Percentiles rank a stretch among this genome's conserved stretches.
Evolutionary conservation across 257 asterid species (phyloP).

Genomic region (Fraxinus pennsylvanica): DNA sequence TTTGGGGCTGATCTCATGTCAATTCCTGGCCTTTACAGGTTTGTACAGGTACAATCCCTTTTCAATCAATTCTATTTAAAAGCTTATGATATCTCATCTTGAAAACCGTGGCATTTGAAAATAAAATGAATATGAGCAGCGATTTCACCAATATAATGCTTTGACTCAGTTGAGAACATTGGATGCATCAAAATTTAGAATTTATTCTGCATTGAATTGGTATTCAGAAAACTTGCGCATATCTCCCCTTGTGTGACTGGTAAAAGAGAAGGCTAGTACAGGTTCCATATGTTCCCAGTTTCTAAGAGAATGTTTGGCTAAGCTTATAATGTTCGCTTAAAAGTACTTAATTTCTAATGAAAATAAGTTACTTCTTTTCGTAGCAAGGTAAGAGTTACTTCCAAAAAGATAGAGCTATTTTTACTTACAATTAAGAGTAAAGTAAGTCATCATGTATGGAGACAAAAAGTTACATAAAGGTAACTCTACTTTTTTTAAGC

Average conservation of each 20-base stretch:
- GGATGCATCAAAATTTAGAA: neutral
- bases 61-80: constrained; percentile 10
- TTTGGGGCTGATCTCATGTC: constrained; percentile 98
- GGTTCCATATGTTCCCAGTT: neutral
- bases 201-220: constrained; percentile 14
- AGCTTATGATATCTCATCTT: constrained; percentile 10
- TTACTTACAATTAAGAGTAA: neutral
- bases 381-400: no score
- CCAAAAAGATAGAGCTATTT: neutral
- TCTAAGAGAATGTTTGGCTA: neutral
- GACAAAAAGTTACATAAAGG: no score
- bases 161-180: neutral
- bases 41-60: constrained; percentile 68
- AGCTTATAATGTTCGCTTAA: no score
- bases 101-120: constrained; percentile 18
- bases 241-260: constrained; percentile 2
- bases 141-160: constrained; percentile 1
- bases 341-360: neutral
- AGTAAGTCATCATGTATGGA: neutral
- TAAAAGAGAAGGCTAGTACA: constrained; percentile 6
- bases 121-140: constrained; percentile 5
- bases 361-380: neutral
- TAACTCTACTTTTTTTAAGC: no score
- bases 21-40: constrained; percentile 79
- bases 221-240: constrained; percentile 1